phyloP scores from a whole-genome alignment of 495 filamentous ascomycete genomes.

The Penicillium goetzii region DNA sequence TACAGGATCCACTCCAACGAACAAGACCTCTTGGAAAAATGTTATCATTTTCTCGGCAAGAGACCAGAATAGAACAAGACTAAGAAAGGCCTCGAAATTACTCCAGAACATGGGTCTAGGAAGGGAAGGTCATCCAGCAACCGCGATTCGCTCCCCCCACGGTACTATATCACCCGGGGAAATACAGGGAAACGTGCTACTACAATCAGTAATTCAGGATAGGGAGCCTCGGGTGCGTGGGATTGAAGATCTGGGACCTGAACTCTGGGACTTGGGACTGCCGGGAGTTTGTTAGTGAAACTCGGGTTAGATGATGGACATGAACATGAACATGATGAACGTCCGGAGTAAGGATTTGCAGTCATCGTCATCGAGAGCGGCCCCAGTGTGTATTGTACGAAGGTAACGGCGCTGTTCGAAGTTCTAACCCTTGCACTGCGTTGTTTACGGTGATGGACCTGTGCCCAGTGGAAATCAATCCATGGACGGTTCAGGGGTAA shows the following conservation, averaged over 20 bases:
- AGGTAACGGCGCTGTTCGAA: not conserved
- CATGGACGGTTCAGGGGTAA: slow-evolving; percentile 39
- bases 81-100: not conserved
- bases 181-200: not conserved
- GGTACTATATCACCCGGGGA: not conserved
- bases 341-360: slow-evolving; percentile 22
- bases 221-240: not conserved
- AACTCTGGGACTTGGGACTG: not conserved
- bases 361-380: not conserved
- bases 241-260: not conserved
- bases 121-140: not conserved
- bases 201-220: not conserved
- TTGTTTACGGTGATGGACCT: slow-evolving; percentile 9
- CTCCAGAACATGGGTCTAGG: not conserved
- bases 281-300: not conserved
- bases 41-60: slow-evolving; percentile 3
- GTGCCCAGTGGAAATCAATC: slow-evolving; percentile 25
- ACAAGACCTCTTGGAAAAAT: slow-evolving; percentile 7
- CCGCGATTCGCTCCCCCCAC: not conserved
- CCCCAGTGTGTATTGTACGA: not conserved
- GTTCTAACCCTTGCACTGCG: slow-evolving; percentile 12
- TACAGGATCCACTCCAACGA: not conserved
- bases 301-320: not conserved
- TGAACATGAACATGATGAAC: slow-evolving; percentile 11
- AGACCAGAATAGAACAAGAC: slow-evolving; percentile 1